Base-by-base conservation (phyloP, 768 basidiomycete genomes). In the Suillus hirtellus region DNA sequence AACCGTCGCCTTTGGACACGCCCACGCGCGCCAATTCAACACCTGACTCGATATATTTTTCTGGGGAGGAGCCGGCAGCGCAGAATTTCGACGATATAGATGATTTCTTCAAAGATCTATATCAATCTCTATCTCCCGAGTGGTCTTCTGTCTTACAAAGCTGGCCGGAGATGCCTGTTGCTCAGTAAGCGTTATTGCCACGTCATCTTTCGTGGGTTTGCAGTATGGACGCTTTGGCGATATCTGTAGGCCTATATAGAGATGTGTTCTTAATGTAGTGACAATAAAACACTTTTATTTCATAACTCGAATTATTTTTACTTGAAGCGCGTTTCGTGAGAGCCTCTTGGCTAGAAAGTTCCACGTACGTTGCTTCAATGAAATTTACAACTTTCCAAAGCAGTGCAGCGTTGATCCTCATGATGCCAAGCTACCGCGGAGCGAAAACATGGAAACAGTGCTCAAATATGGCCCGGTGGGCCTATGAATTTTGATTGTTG, bases 141-240 rank as follows among this genome's bases (percentile, higher is more conserved):
- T 42, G 56, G 38, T 27, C 56, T 27, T 19, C 56, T 10, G 24
- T 42, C 3, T 19, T 19, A 19, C 4, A 42, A 17, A 19, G 4
- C 5, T 40, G 15, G 24, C 24, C 38, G 1, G 56, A 58, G 38
- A 19, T 1, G 24, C 1, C 4, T 27, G 12, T 11, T 40, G 15
- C 9, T 40, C 38, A 40, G n/a, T 56, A 40, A 34, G 52, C 34
- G 4, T 2, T 21, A 17, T 1, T 27, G 17, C 56, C 24, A 19
- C 10, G 17, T 10, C 3, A 27, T 11, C 27, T 19, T 21, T 27
- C 3, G 17, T 19, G 31, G 52, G 52, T 53, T 53, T 35, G 19
- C 19, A 35, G 19, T 35, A 53, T n/a, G 52, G 34, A 53, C 52
- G 52, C 52, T 53, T 53, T 53, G 3, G 52, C 52, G 52, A 53